Percentiles rank a stretch among this genome's conserved stretches.
Conservation (phyloP, 352 stramenopile species). For the Plasmopara halstedii region DNA sequence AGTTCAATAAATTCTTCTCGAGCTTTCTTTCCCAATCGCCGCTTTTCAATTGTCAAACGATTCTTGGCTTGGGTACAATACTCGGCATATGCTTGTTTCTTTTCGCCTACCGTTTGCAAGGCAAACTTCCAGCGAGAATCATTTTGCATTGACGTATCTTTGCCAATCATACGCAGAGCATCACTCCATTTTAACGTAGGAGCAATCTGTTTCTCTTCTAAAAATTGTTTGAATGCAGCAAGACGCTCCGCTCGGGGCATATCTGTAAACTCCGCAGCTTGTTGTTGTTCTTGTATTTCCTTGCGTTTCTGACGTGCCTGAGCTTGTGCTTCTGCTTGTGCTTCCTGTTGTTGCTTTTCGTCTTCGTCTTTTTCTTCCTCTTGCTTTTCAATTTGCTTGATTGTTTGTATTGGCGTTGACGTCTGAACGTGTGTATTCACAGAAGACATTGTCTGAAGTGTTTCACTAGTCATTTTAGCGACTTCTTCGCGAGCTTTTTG, state of each 20-base stretch:
- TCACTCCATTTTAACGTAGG: constrained; percentile 73
- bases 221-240: constrained; percentile 58
- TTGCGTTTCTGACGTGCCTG: constrained; percentile 28
- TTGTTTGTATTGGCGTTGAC: constrained; percentile 1
- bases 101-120: constrained; percentile 57
- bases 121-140: constrained; percentile 67
- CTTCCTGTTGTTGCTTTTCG: constrained; percentile 12
- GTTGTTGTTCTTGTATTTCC: constrained; percentile 33
- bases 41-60: constrained; percentile 54
- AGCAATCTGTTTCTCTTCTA: constrained; percentile 60
- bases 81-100: constrained; percentile 80
- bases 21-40: constrained; percentile 57
- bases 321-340: constrained; percentile 14
- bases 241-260: constrained; percentile 50
- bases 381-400: constrained; percentile 15
- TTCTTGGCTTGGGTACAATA: constrained; percentile 74
- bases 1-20: constrained; percentile 74
- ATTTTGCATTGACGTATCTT: constrained; percentile 38
- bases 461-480: constrained; percentile 46
- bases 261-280: constrained; percentile 32
- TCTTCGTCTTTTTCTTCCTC: constrained; percentile 31
- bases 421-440: background rate
- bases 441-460: constrained; percentile 6
- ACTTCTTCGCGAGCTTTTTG: constrained; percentile 65
- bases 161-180: constrained; percentile 47